Evolutionary conservation across 768 basidiomycete genomes (phyloP), one percentile per base, ranked within the genome.

Genomic region (Pholiota conissans): DNA sequence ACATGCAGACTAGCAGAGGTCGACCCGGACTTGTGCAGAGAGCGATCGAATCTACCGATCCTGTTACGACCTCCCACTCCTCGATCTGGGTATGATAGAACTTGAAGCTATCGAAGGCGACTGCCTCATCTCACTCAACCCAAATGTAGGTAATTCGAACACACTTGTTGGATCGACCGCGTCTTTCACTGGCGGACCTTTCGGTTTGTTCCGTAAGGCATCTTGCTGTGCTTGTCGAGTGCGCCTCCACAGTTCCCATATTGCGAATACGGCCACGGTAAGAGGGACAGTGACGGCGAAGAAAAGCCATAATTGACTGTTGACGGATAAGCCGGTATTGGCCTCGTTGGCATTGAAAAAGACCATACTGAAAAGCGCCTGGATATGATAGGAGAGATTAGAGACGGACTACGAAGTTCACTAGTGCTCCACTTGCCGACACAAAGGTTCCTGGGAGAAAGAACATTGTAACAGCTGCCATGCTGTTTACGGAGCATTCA

Each of bases 371-470:
- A 69, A 67, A 11, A 69, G 30, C 1, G 62, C 64, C 65, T 66
- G 40, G 14, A 49, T 47, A 14, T 16, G 24, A 18, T 29, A 30
- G 22, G 11, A 34, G n/a, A 26, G 26, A 45, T 26, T 5, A 3
- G 7, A n/a, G 35, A n/a, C 16, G 52, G 29, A 27, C 3, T 13
- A 4, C 5, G 13, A 20, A 8, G 13, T 5, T 27, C 47, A 28
- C n/a, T 29, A 11, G 22, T 0, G 34, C 14, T 29, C 9, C 20
- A 56, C 62, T 30, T 49, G 66, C 67, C 3, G 62, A 68, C 7
- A 69, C 63, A 50, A 69, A 69, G 9, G 67, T 63, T 13, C 65
- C 66, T 16, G 67, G 67, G n/a, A 69, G 60, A 52, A 69, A 69
- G 22, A 69, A 57, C 67, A 69, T 69, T 1, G 65, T 67, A 16